Evolutionary conservation across 169 alveolate species (phyloP), one percentile per base, ranked within the genome.

Genomic region (Plasmodium ovale): DNA sequence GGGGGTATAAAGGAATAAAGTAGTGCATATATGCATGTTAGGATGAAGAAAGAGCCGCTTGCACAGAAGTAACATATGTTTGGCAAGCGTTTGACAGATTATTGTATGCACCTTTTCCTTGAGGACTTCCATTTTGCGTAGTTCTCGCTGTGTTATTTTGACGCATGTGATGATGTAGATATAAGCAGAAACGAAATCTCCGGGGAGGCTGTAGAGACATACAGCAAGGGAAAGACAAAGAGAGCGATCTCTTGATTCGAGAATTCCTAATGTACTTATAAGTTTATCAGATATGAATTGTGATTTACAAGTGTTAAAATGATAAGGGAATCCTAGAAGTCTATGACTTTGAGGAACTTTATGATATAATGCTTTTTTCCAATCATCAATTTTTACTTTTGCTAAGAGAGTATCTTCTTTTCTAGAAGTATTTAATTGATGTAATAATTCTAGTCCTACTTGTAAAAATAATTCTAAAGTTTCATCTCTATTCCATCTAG

Each of bases 401-500:
- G 94, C 90, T 47, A 91, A 87, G 23, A 73, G 87, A 47, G 74
- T 71, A 51, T 92, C 95, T 44, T 87, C 97, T 14, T 94, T 95
- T 16, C 93, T 58, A 0, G 95, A 90, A 4, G 95, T 88, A 71
- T 95, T 93, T 44, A 91, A 62, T 53, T 71, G 95, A 53, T 94
- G 96, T 37, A 94, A 67, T 68, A 95, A 85, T 69, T 89, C 94
- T 58, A 94, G 31, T 2, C 96, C 96, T 33, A 92, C 93, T 82
- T 90, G 93, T 67, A 95, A 82, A 82, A 92, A 95, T 27, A 72
- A 67, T 33, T 92, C 87, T 39, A 95, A 60, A 3, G 93, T 89
- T 33, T 92, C 94, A 74, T 93, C 95, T 56, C 87, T 89, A 88
- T 95, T 95, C 95, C 96, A 95, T 35, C 96, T 73, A 25, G 97